Base-by-base conservation (phyloP, 2,329 filamentous ascomycete species). In the Aureobasidium leucospermi region DNA sequence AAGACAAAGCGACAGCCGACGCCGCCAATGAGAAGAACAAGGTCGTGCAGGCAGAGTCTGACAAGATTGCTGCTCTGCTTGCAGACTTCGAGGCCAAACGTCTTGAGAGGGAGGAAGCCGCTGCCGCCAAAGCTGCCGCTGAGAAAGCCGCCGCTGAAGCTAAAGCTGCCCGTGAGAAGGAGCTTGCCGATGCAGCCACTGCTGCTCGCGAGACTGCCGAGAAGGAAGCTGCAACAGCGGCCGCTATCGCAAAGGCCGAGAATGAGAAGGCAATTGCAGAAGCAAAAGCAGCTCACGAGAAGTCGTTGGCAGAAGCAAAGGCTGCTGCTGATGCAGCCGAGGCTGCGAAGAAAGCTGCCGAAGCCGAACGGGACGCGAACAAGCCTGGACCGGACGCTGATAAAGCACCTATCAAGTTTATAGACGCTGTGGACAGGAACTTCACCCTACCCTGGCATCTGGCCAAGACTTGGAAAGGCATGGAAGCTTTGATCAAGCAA, bases 361-460 rank as follows among this genome's bases (percentile, higher is more conserved):
- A 79, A 61, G 76, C 75, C 53, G 77, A 78, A 62, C 71, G 73
- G 3, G 75, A 73, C 48, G 78, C 77, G 58, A 75, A 75, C 57
- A 76, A 64, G 72, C 80, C 66, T 61, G 75, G 68, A 68, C 76
- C 79, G 2, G 78, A 82, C n/a, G 77, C 79, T 59, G 79, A 79
- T 65, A 88, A 90, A 71, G 79, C 85, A 45, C 89, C 89, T 2
- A 89, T 96, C 71, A 87, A 86, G 65, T 96, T 96, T 76, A 95
- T 95, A 74, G 92, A 96, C 70, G 91, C 91, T 0, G 85, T 96
- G 15, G 89, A 90, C 34, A 83, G 92, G 65, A 96, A 95, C 73
- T 96, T 95, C 72, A 94, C 85, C 74, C 96, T 96, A 69, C 92
- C 92, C 1, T 96, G 87, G 74, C 84, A 92, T 63, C 73, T 95